Evolutionary conservation across 1,284 basidiomycete genomes (phyloP).

Genomic region (Amylostereum chailletii): DNA sequence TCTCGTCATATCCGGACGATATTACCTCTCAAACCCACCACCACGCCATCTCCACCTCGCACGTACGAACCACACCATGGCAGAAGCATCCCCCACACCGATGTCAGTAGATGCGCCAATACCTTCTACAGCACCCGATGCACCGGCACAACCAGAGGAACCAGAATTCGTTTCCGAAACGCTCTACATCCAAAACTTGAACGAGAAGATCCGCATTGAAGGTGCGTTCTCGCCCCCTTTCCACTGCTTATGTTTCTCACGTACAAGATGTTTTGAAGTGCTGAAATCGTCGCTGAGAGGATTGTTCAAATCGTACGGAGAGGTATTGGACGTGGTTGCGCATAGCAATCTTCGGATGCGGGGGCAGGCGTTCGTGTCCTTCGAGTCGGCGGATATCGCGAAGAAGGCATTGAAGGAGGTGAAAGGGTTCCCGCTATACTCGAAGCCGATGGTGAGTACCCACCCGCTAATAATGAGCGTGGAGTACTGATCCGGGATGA

Average conservation of each 20-base stretch:
- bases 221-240: conserved; percentile 34
- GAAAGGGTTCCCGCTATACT: conserved; percentile 89
- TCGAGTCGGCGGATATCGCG: conserved; percentile 74
- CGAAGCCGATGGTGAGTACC: conserved; percentile 82
- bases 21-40: no score
- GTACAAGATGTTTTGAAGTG: conserved; percentile 33
- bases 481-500: neutral
- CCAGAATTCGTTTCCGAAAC: conserved; percentile 67
- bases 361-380: conserved; percentile 96
- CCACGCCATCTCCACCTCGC: no score
- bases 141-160: conserved; percentile 24
- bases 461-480: neutral
- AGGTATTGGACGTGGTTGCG: conserved; percentile 87
- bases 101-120: neutral
- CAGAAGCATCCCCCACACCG: neutral
- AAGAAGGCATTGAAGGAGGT: conserved; percentile 89
- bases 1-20: no score
- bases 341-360: conserved; percentile 94
- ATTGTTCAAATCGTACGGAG: conserved; percentile 90
- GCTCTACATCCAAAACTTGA: conserved; percentile 94
- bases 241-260: neutral
- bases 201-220: conserved; percentile 90
- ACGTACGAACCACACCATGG: neutral
- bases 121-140: conserved; percentile 16
- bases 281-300: conserved; percentile 84